Percentiles rank a stretch among this genome's conserved stretches.
Evolutionary conservation across 2,329 filamentous ascomycete species (phyloP).

Genomic region (Alternaria sp.): DNA sequence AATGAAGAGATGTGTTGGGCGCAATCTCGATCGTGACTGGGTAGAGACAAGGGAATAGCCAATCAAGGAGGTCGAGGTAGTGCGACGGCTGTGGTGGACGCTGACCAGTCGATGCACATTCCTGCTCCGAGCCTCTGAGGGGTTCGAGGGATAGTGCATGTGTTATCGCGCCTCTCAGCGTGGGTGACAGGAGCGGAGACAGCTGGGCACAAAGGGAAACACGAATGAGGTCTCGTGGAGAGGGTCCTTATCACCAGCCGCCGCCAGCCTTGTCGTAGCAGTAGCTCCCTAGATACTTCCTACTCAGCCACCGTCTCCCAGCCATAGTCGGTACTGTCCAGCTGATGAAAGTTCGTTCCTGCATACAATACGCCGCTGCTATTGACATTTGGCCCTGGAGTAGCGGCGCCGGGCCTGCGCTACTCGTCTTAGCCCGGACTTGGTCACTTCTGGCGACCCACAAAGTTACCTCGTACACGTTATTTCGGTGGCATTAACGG

Average conservation of each 20-base stretch:
- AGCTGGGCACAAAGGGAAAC: not conserved
- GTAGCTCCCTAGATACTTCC: not conserved
- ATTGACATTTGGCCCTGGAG: not conserved
- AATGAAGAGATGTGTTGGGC: not conserved
- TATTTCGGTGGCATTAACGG: conserved; percentile 32
- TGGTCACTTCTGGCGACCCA: conserved; percentile 13
- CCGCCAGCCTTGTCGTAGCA: not conserved
- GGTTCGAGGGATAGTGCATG: conserved; percentile 6
- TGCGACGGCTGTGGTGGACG: conserved; percentile 7
- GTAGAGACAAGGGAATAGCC: not conserved
- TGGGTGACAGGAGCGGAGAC: not conserved
- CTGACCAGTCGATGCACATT: conserved; percentile 5
- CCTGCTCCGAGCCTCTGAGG: conserved; percentile 2
- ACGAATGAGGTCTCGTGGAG: not conserved
- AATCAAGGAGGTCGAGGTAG: conserved; percentile 7
- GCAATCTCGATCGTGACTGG: conserved; percentile 9
- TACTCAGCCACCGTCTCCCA: not conserved
- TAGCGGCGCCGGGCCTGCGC: conserved; percentile 1
- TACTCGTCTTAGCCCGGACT: conserved; percentile 16
- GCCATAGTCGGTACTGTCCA: not conserved
- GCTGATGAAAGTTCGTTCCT: not conserved
- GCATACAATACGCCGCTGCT: conserved; percentile 3
- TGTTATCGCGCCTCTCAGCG: conserved; percentile 4
- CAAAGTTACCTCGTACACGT: conserved; percentile 29
- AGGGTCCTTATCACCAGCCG: not conserved